These are phyloP conservation scores for Pinguiococcus pyrenoidosus DNA, from an alignment of 108 stramenopile species.

Conservation along the genomic window DNA sequence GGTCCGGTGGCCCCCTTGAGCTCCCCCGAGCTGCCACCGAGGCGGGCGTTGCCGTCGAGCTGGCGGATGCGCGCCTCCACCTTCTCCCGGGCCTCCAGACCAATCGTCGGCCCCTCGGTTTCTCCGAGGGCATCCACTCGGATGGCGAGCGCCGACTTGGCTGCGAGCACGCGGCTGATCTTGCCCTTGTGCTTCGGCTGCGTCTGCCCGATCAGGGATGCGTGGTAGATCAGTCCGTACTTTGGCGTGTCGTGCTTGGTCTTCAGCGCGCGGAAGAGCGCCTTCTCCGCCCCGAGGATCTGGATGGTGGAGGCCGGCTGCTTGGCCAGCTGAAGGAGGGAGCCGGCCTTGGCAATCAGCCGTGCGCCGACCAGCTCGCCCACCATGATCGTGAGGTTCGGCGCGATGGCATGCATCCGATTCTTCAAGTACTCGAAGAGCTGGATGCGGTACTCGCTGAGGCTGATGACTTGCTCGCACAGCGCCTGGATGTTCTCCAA, in stretches of 20 bases:
- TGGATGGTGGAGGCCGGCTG: conserved; percentile 98
- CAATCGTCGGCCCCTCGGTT: conserved; percentile 75
- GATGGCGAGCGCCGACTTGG: conserved; percentile 90
- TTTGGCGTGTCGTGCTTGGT: conserved; percentile 99
- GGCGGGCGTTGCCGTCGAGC: conserved; percentile 71
- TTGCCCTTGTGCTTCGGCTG: conserved; percentile 99
- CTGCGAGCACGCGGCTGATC: conserved; percentile 93
- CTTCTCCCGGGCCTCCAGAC: conserved; percentile 85
- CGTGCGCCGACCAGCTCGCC: conserved; percentile 97
- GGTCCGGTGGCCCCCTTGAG: conserved; percentile 9
- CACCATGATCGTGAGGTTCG: conserved; percentile 94
- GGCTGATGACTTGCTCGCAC: conserved; percentile 72
- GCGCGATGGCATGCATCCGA: conserved; percentile 99
- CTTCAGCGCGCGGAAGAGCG: conserved; percentile 99
- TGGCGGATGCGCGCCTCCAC: conserved; percentile 92
- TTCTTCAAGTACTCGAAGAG: conserved; percentile 96
- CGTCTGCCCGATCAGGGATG: conserved; percentile 95
- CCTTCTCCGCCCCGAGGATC: conserved; percentile 99
- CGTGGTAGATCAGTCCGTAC: conserved; percentile 99
- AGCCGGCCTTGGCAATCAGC: conserved; percentile 95
- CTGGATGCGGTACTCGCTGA: conserved; percentile 95
- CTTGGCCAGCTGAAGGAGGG: conserved; percentile 96
- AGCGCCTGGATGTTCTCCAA: conserved; percentile 77
- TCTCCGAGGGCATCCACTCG: conserved; percentile 98
- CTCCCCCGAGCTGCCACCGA: conserved; percentile 15